These are phyloP conservation scores for Sugiyamaella pinicola DNA, from an alignment of 1,139 yeast species.

Conservation along the genomic window DNA sequence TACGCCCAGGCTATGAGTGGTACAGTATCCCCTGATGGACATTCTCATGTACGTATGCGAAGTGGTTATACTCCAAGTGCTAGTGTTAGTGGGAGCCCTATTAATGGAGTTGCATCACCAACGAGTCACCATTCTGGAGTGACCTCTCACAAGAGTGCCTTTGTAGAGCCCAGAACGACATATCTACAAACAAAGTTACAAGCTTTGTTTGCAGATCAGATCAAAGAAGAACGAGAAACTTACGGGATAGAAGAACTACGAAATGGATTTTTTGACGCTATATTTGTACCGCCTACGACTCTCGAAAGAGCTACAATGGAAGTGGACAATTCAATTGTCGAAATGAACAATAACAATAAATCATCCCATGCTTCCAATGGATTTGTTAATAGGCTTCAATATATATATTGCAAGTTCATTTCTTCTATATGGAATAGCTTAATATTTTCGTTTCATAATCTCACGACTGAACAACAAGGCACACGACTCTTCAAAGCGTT, in stretches of 20 bases:
- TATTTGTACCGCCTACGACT: constrained; percentile 43
- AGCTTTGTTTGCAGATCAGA: constrained; percentile 25
- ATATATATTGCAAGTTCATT: not conserved
- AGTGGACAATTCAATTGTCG: not conserved
- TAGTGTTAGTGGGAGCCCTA: not conserved
- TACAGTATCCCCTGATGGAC: not conserved
- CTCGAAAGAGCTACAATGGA: constrained; percentile 29
- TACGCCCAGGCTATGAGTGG: constrained; percentile 8
- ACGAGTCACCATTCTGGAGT: constrained; percentile 1
- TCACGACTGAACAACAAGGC: not conserved
- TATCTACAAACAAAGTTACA: constrained; percentile 23
- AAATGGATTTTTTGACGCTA: constrained; percentile 53
- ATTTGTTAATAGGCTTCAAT: not conserved
- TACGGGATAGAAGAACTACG: constrained; percentile 49
- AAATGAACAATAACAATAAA: not conserved
- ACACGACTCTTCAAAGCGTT: constrained; percentile 41
- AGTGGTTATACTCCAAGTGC: constrained; percentile 1
- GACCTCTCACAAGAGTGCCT: constrained; percentile 7
- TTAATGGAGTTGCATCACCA: not conserved
- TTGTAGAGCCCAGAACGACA: constrained; percentile 22
- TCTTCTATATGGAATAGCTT: not conserved
- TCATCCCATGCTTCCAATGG: not conserved
- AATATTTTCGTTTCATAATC: not conserved
- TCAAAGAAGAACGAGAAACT: constrained; percentile 38
- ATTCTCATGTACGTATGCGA: not conserved